A percentile compares a stretch with the other conserved stretches of the same genome.
phyloP scores from a whole-genome alignment of 441 rosid species.

The Melastoma candidum region DNA sequence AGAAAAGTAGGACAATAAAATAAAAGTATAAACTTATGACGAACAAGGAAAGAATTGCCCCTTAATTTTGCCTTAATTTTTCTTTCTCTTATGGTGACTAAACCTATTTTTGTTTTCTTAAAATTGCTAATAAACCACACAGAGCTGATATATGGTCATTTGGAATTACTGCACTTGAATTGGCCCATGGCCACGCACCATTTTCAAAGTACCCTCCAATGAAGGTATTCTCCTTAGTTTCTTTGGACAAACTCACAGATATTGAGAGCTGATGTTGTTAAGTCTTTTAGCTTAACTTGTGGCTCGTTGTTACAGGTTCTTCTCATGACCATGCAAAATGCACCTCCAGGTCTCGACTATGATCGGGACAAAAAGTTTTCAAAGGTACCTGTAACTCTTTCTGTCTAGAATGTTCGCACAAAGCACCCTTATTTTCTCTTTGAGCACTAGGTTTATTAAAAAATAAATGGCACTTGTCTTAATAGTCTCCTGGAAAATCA shows the following conservation, averaged over 20 bases:
- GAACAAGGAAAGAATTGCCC: too few species aligned
- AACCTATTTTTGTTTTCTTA: conserved; percentile 19
- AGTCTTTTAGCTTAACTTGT: background rate
- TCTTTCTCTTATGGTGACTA: conserved; percentile 3
- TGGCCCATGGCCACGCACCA: conserved; percentile 99
- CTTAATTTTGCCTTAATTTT: background rate
- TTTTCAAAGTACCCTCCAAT: conserved; percentile 96
- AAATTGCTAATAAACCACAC: conserved; percentile 12
- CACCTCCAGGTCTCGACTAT: conserved; percentile 98
- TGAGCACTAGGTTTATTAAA: too few species aligned
- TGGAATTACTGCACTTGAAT: conserved; percentile 94
- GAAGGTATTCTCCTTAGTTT: conserved; percentile 50
- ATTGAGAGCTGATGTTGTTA: background rate
- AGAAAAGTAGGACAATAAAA: too few species aligned
- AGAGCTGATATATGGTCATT: conserved; percentile 99
- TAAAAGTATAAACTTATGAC: too few species aligned
- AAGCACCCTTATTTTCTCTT: background rate
- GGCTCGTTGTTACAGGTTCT: conserved; percentile 52
- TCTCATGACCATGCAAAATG: conserved; percentile 96
- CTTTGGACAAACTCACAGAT: conserved; percentile 6
- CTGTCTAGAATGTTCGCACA: conserved; percentile 25
- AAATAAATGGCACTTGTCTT: too few species aligned
- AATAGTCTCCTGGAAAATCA: too few species aligned
- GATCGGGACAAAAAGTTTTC: conserved; percentile 97
- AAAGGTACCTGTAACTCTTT: conserved; percentile 82